These are phyloP conservation scores for Epichloe glyceriae DNA, from an alignment of 2,329 filamentous ascomycete genomes.

Conservation along the genomic window DNA sequence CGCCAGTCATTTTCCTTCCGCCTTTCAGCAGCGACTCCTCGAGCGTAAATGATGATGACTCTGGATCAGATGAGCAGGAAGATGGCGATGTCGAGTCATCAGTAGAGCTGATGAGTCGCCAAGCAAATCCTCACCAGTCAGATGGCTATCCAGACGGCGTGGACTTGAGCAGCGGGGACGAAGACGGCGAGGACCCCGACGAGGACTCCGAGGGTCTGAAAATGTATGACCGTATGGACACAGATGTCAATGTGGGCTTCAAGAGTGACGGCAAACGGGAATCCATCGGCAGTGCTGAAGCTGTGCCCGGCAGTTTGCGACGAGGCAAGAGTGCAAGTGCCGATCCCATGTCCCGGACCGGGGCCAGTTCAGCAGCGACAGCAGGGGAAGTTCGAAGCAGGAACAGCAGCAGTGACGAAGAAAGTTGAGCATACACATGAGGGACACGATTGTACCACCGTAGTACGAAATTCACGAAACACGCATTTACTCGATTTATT, in stretches of 20 bases:
- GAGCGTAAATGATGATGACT: conserved; percentile 18
- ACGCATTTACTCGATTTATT: neutral
- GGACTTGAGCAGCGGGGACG: conserved; percentile 28
- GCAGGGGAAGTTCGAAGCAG: conserved; percentile 26
- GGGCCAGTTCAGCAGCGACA: conserved; percentile 27
- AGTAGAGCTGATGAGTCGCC: conserved; percentile 19
- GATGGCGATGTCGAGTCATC: conserved; percentile 16
- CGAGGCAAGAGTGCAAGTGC: conserved; percentile 20
- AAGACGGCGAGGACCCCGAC: conserved; percentile 27
- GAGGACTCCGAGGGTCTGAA: conserved; percentile 13
- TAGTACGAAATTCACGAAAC: neutral
- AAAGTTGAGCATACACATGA: neutral
- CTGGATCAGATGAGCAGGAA: conserved; percentile 15
- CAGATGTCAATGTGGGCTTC: conserved; percentile 1
- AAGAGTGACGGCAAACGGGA: conserved; percentile 5
- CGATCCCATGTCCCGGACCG: conserved; percentile 14
- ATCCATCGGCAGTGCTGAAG: conserved; percentile 20
- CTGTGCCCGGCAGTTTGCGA: conserved; percentile 18
- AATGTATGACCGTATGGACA: conserved; percentile 16
- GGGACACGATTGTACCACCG: neutral
- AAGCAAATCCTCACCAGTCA: conserved; percentile 25
- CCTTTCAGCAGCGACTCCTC: conserved; percentile 30
- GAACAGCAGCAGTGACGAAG: conserved; percentile 18
- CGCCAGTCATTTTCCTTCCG: conserved; percentile 38
- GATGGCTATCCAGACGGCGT: conserved; percentile 28